Conservation (phyloP, 306 rosid species). For the Cucurbita ficifolia region DNA sequence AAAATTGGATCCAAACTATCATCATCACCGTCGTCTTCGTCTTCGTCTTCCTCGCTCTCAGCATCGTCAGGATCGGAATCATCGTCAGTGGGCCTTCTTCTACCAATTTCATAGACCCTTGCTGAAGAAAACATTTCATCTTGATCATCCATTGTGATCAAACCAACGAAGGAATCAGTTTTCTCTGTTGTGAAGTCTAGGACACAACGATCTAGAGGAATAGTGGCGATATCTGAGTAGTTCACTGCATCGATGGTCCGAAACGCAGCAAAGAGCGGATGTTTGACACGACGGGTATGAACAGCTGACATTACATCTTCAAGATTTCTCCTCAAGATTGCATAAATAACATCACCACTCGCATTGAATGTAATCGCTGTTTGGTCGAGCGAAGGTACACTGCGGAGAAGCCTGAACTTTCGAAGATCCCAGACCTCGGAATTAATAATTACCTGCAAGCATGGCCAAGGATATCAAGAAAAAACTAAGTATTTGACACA, state of each 20-base stretch:
- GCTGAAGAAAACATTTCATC: constrained; percentile 88
- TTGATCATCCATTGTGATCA: constrained; percentile 92
- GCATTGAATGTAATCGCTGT: constrained; percentile 79
- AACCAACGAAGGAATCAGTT: constrained; percentile 87
- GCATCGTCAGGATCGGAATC: constrained; percentile 99
- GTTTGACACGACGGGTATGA: constrained; percentile 73
- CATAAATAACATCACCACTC: constrained; percentile 94
- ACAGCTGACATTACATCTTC: constrained; percentile 94
- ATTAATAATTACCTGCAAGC: constrained; percentile 77
- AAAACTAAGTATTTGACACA: neutral
- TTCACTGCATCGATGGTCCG: constrained; percentile 93
- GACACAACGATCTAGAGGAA: constrained; percentile 85
- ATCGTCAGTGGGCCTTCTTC: constrained; percentile 82
- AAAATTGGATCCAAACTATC: constrained; percentile 50
- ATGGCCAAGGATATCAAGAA: neutral
- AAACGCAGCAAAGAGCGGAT: constrained; percentile 75
- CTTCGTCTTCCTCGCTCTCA: constrained; percentile 81
- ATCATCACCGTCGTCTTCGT: constrained; percentile 43
- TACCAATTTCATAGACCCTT: constrained; percentile 82
- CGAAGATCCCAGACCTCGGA: constrained; percentile 99
- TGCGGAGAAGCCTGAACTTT: constrained; percentile 70
- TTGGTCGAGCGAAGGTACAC: constrained; percentile 92
- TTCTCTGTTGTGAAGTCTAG: constrained; percentile 86
- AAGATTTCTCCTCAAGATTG: constrained; percentile 76
- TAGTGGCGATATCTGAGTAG: constrained; percentile 86